phyloP scores from a whole-genome alignment of 2,329 filamentous ascomycete species.

The Rhexocercosporidium sp. region DNA sequence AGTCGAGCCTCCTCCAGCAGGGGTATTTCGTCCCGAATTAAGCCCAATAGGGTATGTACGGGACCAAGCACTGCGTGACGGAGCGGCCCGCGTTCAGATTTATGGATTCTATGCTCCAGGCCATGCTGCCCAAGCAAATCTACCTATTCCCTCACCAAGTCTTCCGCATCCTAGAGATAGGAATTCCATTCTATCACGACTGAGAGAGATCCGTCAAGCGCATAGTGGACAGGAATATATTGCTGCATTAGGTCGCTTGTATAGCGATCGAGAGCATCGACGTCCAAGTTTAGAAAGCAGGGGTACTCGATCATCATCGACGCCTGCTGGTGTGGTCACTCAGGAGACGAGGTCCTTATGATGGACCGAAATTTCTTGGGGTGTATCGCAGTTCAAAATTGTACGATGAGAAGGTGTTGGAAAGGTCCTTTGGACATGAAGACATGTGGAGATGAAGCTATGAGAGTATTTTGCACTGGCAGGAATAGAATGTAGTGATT shows the following conservation, averaged over 20 bases:
- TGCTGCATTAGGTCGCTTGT: neutral
- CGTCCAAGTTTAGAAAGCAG: neutral
- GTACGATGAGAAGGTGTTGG: no score
- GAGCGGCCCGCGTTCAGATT: neutral
- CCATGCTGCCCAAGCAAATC: neutral
- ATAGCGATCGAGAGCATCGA: neutral
- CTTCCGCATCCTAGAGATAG: neutral
- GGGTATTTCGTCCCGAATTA: neutral
- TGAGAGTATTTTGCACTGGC: no score
- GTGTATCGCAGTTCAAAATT: no score
- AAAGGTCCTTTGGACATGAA: no score
- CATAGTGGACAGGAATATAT: neutral
- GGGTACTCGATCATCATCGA: neutral
- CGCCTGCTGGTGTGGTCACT: neutral
- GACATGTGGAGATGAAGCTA: no score
- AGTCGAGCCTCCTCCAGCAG: neutral
- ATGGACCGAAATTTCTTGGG: neutral
- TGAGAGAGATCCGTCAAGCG: neutral
- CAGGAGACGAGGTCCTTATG: neutral
- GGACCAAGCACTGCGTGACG: neutral
- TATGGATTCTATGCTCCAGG: neutral
- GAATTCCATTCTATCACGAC: neutral
- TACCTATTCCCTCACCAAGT: neutral
- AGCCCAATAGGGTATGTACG: neutral
- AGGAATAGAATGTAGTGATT: no score